Evolutionary conservation across 768 basidiomycete genomes (phyloP).

Genomic region (Rhodotorula kratochvilovae): DNA sequence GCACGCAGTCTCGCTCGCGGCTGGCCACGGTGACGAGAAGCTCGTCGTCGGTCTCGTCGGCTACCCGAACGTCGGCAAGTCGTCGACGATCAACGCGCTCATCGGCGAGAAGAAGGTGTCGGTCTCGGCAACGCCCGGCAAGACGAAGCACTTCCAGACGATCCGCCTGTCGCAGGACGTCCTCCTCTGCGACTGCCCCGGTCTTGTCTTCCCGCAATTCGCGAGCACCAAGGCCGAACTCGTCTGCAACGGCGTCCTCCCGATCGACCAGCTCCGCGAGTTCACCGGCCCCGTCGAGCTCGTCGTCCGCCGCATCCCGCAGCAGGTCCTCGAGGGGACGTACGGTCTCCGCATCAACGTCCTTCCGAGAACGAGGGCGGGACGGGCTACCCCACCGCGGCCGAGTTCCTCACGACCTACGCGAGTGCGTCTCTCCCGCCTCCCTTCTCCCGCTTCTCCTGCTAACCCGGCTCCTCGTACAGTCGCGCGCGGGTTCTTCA

Average conservation of each 20-base stretch:
- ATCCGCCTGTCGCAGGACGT: slow-evolving; percentile 85
- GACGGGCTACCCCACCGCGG: slow-evolving; percentile 62
- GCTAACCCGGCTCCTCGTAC: slow-evolving; percentile 37
- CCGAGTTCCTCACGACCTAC: slow-evolving; percentile 78
- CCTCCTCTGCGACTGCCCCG: slow-evolving; percentile 92
- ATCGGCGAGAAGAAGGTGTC: slow-evolving; percentile 94
- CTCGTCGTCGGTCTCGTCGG: slow-evolving; percentile 86
- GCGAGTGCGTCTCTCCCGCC: slow-evolving; percentile 65
- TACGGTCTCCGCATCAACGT: slow-evolving; percentile 78
- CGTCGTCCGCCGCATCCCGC: slow-evolving; percentile 72
- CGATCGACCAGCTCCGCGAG: slow-evolving; percentile 95
- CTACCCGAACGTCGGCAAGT: slow-evolving; percentile 98
- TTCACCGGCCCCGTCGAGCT: slow-evolving; percentile 77
- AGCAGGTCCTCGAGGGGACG: slow-evolving; percentile 74
- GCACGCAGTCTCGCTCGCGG: slow-evolving; percentile 48
- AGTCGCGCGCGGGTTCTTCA: slow-evolving; percentile 91
- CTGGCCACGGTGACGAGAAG: slow-evolving; percentile 55
- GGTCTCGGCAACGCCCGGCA: slow-evolving; percentile 94
- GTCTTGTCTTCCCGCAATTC: slow-evolving; percentile 96
- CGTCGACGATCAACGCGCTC: slow-evolving; percentile 92
- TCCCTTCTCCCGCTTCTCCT: neutral
- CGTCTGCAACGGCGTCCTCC: slow-evolving; percentile 92
- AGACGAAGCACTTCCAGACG: slow-evolving; percentile 99
- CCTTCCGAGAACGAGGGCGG: slow-evolving; percentile 72
- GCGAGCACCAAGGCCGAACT: slow-evolving; percentile 93